Conservation (phyloP, 257 asterid species). For the Plantago major region DNA sequence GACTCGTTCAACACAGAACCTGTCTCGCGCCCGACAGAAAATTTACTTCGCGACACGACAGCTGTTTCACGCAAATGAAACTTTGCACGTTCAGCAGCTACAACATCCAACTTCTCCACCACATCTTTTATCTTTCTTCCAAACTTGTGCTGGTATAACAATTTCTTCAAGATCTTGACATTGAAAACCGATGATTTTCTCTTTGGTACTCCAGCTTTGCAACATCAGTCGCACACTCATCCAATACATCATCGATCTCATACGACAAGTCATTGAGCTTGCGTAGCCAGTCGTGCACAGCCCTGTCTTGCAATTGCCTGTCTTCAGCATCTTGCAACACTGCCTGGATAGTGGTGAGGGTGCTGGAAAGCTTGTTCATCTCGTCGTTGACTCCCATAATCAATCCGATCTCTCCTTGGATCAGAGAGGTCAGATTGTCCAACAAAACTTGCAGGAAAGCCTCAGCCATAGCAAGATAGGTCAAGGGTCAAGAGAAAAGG, state of each 20-base stretch:
- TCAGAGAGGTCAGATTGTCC: conserved; percentile 12
- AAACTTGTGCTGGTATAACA: not conserved
- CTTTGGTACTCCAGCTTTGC: not conserved
- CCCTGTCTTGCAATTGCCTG: too few species aligned
- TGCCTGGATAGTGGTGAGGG: conserved; percentile 17
- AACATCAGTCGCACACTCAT: conserved; percentile 20
- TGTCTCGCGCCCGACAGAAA: conserved; percentile 24
- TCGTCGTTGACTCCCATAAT: conserved; percentile 21
- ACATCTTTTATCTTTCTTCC: not conserved
- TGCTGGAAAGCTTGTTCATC: conserved; percentile 21
- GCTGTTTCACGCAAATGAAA: not conserved
- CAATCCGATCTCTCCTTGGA: conserved; percentile 25
- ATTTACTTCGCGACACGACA: not conserved
- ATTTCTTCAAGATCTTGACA: not conserved
- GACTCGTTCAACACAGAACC: conserved; percentile 22
- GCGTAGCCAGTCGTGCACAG: too few species aligned
- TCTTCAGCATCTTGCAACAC: conserved; percentile 16
- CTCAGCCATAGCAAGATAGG: conserved; percentile 28
- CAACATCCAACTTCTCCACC: not conserved
- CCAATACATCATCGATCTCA: conserved; percentile 27
- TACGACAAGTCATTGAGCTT: conserved; percentile 18
- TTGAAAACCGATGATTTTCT: too few species aligned
- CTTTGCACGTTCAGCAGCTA: conserved; percentile 7
- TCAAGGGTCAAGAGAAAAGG: too few species aligned
- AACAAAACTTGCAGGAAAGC: conserved; percentile 12